A percentile compares a stretch with the other conserved stretches of the same genome.
These are phyloP conservation scores for Moesziomyces aphidis DNA, from an alignment of 1,284 basidiomycete species.

Conservation along the genomic window DNA sequence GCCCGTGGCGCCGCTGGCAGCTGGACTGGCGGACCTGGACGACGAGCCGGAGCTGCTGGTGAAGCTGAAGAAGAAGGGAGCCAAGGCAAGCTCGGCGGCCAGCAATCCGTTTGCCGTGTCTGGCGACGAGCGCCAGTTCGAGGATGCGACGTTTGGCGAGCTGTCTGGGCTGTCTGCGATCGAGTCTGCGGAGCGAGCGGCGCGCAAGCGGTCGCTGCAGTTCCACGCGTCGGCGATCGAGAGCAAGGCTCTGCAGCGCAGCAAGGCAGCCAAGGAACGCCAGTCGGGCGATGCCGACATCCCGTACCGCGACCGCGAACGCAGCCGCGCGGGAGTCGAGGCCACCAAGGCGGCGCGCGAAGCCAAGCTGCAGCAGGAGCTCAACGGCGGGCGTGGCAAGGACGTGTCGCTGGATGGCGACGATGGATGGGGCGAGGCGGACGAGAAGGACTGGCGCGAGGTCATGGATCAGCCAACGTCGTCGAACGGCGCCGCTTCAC, in stretches of 20 bases:
- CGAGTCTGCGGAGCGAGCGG: constrained; percentile 60
- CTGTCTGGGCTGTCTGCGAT: constrained; percentile 51
- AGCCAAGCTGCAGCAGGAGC: constrained; percentile 39
- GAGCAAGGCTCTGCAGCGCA: constrained; percentile 38
- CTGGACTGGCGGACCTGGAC: constrained; percentile 41
- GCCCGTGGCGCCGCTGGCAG: constrained; percentile 47
- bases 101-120: constrained; percentile 42
- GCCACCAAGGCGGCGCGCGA: constrained; percentile 56
- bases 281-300: constrained; percentile 66
- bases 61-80: constrained; percentile 42
- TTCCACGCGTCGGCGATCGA: constrained; percentile 63
- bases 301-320: constrained; percentile 63
- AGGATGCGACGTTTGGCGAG: constrained; percentile 60
- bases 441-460: constrained; percentile 59
- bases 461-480: constrained; percentile 56
- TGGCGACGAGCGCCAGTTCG: constrained; percentile 12
- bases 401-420: constrained; percentile 33
- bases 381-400: constrained; percentile 31
- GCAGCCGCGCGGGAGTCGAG: constrained; percentile 60
- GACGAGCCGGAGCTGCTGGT: constrained; percentile 39
- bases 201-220: constrained; percentile 53
- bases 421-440: constrained; percentile 62
- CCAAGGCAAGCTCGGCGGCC: constrained; percentile 1
- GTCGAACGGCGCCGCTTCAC: constrained; percentile 11
- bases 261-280: constrained; percentile 46